Conservation (phyloP, 1,284 basidiomycete species). For the Cryptococcus floricola region DNA sequence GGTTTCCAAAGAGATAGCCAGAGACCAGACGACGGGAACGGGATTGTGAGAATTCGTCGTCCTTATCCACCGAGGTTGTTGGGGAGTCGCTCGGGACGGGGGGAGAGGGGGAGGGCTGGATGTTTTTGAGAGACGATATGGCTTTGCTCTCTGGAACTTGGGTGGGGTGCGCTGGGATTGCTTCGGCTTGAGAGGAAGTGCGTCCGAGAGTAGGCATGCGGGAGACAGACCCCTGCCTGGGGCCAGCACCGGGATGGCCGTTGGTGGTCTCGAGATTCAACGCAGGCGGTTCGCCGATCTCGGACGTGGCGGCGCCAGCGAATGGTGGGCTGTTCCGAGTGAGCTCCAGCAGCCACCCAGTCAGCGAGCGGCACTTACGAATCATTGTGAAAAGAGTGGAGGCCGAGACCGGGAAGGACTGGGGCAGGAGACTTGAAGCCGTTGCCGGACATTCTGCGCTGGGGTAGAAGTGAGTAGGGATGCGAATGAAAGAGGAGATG, state of each 20-base stretch:
- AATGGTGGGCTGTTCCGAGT: conserved; percentile 36
- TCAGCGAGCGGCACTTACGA: conserved; percentile 32
- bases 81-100: conserved; percentile 4
- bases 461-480: background rate
- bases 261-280: conserved; percentile 28
- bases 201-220: background rate
- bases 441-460: conserved; percentile 18
- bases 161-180: background rate
- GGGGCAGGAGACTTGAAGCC: conserved; percentile 41
- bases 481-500: too few species aligned
- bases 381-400: conserved; percentile 47
- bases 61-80: background rate
- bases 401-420: conserved; percentile 45
- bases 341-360: background rate
- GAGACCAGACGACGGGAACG: conserved; percentile 40
- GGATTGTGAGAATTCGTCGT: conserved; percentile 34
- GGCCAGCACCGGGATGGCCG: background rate
- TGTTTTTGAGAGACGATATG: background rate
- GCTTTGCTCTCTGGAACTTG: background rate
- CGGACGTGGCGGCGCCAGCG: conserved; percentile 27
- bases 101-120: conserved; percentile 1
- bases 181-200: background rate
- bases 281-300: conserved; percentile 29
- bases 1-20: conserved; percentile 47
- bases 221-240: background rate